Percentiles rank a stretch among this genome's conserved stretches.
Evolutionary conservation across 495 filamentous ascomycete species (phyloP).

Genomic region (Xylaria acuta): DNA sequence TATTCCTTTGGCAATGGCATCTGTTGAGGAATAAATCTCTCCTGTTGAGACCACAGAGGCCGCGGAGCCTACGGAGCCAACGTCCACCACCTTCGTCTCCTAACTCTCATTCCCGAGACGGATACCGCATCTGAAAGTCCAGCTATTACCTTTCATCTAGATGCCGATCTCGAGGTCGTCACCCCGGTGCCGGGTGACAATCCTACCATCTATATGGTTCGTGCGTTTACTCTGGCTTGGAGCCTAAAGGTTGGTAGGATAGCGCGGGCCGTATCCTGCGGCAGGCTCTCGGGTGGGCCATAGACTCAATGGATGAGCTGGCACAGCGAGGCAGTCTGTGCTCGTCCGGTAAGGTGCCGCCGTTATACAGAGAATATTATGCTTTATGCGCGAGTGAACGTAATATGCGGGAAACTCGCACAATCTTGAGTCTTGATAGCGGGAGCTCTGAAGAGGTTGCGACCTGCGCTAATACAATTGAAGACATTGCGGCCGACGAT

Average conservation of each 20-base stretch:
- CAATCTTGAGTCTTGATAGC: conserved; percentile 8
- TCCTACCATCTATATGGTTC: conserved; percentile 22
- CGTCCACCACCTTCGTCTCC: neutral
- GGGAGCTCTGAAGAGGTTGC: neutral
- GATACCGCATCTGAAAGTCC: neutral
- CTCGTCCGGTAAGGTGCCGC: too few species aligned
- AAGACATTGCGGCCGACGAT: conserved; percentile 3
- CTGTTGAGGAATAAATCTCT: neutral
- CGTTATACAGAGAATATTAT: too few species aligned
- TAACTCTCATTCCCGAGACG: conserved; percentile 13
- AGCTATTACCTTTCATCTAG: neutral
- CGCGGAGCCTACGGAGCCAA: neutral
- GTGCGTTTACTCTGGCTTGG: conserved; percentile 12
- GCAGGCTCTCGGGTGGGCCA: too few species aligned
- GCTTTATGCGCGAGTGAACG: neutral
- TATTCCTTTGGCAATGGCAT: neutral
- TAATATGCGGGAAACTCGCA: neutral
- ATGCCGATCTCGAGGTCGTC: conserved; percentile 20
- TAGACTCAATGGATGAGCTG: too few species aligned
- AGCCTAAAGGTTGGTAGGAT: too few species aligned
- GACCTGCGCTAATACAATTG: neutral
- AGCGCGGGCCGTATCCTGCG: too few species aligned
- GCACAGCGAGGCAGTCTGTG: too few species aligned
- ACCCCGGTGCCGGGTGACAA: neutral
- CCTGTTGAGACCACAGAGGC: neutral